Percentiles rank a stretch among this genome's conserved stretches.
Evolutionary conservation across 441 rosid genomes (phyloP).

Genomic region (Geranium incanum): DNA sequence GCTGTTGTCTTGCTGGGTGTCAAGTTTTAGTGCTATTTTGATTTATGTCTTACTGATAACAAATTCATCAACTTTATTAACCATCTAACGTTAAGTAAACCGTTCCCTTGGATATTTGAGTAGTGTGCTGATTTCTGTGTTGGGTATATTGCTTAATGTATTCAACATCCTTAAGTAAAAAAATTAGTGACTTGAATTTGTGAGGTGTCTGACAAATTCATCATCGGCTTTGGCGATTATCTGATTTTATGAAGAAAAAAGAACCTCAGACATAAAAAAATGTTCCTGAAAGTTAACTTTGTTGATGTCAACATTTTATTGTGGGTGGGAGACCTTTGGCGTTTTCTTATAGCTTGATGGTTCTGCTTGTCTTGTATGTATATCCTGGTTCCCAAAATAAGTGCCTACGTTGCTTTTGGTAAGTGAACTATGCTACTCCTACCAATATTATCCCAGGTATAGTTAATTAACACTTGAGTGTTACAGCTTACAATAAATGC

Average conservation of each 20-base stretch:
- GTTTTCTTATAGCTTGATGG: not conserved
- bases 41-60: not conserved
- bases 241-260: not conserved
- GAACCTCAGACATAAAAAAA: not conserved
- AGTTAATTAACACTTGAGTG: not conserved
- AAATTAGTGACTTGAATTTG: not conserved
- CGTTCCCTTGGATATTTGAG: not conserved
- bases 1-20: not conserved
- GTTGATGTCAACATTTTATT: not conserved
- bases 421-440: not conserved
- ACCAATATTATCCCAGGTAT: not conserved
- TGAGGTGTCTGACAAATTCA: not conserved
- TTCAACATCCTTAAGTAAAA: not conserved
- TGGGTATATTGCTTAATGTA: not conserved
- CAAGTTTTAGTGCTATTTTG: slow-evolving; percentile 4
- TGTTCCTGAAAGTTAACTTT: not conserved
- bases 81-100: not conserved
- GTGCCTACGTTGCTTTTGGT: not conserved
- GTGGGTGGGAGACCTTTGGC: no score
- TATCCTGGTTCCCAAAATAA: not conserved
- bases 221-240: slow-evolving; percentile 2
- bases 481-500: not conserved
- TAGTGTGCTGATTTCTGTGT: not conserved
- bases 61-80: not conserved
- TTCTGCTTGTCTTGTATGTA: not conserved